Base-by-base conservation (phyloP, 2,329 filamentous ascomycete species). In the Arthrinium puccinioides region DNA sequence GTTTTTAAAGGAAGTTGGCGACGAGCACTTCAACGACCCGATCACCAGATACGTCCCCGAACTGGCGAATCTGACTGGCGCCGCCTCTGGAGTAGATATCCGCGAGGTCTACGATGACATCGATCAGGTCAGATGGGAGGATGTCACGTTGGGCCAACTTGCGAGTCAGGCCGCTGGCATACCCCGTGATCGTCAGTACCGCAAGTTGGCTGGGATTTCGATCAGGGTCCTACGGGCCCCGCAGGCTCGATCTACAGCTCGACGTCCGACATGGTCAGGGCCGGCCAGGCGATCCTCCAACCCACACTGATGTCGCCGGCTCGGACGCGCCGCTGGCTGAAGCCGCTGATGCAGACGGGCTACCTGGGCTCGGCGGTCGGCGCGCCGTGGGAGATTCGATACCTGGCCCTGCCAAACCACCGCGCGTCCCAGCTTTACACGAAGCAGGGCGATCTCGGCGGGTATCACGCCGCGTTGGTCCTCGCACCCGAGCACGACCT, bases 11-110 rank as follows among this genome's bases (percentile, higher is more conserved):
- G 56, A 64, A 39, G 53, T 54, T n/a, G 63, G 66, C 2, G 59
- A 64, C 37, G 41, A 45, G 13, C 47, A 55, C 21, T 68, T 61
- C 49, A 57, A 61, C 26, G 53, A 60, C 4, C 59, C 62, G 6
- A 57, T 69, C 36, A 66, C 64, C 1, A 56, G 59, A 18, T 65
- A 61, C 37, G 47, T 68, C 10, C 63, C 66, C 0, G 65, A 69
- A 45, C 56, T 69, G 35, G 47, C 44, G 29, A 51, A 38, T 30
- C 36, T 41, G 9, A 46, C 27, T 18, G 20, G 18, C 24, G 36
- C 9, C 6, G 26, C 34, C 18, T n/a, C n/a, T n/a, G n/a, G n/a
- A n/a, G n/a, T n/a, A n/a, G n/a, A n/a, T n/a, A n/a, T n/a, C n/a
- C 18, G 16, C 1, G 26, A 40, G 14, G 15, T 46, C 13, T 40